Percentiles rank a stretch among this genome's conserved stretches.
Conservation (phyloP, 176 grass and related monocot genomes). For the Typha latifolia region DNA sequence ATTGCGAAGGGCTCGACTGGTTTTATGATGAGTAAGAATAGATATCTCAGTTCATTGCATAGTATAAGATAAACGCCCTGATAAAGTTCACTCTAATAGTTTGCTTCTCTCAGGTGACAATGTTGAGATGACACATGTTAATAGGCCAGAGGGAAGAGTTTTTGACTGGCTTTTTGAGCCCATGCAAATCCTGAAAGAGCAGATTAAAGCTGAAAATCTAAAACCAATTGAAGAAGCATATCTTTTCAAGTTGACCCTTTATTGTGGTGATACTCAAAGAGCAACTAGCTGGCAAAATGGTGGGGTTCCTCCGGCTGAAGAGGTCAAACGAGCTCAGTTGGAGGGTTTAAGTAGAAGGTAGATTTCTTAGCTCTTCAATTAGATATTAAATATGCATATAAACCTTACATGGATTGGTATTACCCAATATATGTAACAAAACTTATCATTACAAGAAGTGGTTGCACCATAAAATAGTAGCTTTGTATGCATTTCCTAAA, state of each 20-base stretch:
- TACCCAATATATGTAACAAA: no score
- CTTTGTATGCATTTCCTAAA: no score
- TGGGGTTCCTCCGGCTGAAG: constrained; percentile 9
- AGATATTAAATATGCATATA: no score
- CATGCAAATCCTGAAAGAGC: constrained; percentile 17
- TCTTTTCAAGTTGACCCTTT: constrained; percentile 17
- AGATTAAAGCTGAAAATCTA: constrained; percentile 6
- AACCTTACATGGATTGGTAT: no score
- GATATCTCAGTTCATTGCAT: not conserved
- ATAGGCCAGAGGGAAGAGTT: constrained; percentile 23
- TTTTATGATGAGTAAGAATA: constrained; percentile 13
- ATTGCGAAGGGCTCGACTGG: constrained; percentile 5
- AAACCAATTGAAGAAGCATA: constrained; percentile 10
- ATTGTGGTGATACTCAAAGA: constrained; percentile 10
- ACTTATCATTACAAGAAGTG: no score
- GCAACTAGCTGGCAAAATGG: constrained; percentile 7
- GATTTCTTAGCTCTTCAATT: no score
- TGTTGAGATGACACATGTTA: constrained; percentile 16
- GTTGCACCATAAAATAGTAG: no score
- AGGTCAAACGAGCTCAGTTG: constrained; percentile 22
- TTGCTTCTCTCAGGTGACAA: constrained; percentile 2
- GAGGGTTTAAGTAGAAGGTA: constrained; percentile 26
- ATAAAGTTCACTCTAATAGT: not conserved
- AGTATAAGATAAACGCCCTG: no score
- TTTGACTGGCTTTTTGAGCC: constrained; percentile 28